Conservation (phyloP, 106 monocot genomes). For the Acorus gramineus region DNA sequence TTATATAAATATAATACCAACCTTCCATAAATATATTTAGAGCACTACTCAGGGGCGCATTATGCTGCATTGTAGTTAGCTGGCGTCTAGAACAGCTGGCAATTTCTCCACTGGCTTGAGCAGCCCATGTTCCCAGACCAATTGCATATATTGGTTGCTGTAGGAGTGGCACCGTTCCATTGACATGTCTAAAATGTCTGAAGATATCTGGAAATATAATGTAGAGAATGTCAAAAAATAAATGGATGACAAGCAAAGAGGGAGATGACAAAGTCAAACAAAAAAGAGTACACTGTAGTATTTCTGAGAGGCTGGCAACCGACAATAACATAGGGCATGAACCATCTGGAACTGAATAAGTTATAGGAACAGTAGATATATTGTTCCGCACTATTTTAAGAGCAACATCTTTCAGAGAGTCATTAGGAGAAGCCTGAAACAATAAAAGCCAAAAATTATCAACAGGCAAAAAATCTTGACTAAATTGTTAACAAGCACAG, state of each 20-base stretch:
- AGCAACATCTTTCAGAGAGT: conserved; percentile 25
- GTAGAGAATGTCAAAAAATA: background rate
- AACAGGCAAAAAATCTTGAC: too few relatives aligned
- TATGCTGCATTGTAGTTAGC: conserved; percentile 8
- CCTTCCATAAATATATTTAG: conserved; percentile 28
- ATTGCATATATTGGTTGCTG: conserved; percentile 23
- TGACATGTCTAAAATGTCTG: conserved; percentile 11
- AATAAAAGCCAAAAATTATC: background rate
- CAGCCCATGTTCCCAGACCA: conserved; percentile 37
- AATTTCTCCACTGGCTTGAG: conserved; percentile 8
- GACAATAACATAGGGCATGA: conserved; percentile 16
- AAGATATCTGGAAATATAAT: conserved; percentile 20
- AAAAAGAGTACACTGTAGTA: conserved; percentile 29
- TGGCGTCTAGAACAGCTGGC: background rate
- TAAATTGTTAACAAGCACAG: too few relatives aligned
- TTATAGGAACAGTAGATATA: conserved; percentile 37
- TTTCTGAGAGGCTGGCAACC: conserved; percentile 28
- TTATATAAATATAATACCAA: background rate
- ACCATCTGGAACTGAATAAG: conserved; percentile 11
- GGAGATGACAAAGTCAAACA: background rate
- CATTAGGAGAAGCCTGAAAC: conserved; percentile 24
- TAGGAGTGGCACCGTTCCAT: conserved; percentile 13
- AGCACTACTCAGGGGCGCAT: conserved; percentile 18
- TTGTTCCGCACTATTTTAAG: conserved; percentile 27
- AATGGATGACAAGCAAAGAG: background rate